Evolutionary conservation across 768 basidiomycete species (phyloP).

Genomic region (Podaxis sp.): DNA sequence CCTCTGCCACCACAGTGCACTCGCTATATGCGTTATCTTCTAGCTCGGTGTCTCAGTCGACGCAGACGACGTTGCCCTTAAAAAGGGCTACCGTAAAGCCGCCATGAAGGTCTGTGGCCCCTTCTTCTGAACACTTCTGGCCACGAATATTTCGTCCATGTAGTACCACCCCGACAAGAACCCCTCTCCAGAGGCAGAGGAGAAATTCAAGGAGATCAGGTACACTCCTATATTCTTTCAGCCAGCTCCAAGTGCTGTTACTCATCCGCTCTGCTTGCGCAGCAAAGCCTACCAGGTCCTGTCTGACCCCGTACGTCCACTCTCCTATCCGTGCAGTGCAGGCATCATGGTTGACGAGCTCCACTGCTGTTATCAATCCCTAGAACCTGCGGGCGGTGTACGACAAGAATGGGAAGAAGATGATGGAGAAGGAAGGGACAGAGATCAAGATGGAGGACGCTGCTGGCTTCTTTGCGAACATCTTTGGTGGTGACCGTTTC

Average conservation of each 20-base stretch:
- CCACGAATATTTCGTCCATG: slow-evolving; percentile 7
- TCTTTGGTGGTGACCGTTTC: slow-evolving; percentile 95
- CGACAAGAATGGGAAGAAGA: slow-evolving; percentile 92
- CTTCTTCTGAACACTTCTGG: neutral
- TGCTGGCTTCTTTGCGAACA: slow-evolving; percentile 90
- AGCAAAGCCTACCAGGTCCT: slow-evolving; percentile 96
- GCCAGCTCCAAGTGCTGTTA: neutral
- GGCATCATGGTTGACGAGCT: neutral
- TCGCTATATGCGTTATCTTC: neutral
- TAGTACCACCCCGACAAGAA: slow-evolving; percentile 98
- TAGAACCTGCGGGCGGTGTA: slow-evolving; percentile 87
- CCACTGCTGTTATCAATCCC: slow-evolving; percentile 14
- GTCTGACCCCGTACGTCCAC: slow-evolving; percentile 67
- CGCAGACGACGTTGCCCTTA: slow-evolving; percentile 77
- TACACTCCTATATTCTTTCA: slow-evolving; percentile 26
- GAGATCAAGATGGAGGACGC: slow-evolving; percentile 82
- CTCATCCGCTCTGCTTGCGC: slow-evolving; percentile 13
- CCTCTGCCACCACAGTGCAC: too few relatives aligned
- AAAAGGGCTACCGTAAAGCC: slow-evolving; percentile 93
- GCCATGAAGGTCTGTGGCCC: slow-evolving; percentile 77
- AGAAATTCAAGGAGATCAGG: slow-evolving; percentile 98
- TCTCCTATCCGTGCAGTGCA: slow-evolving; percentile 6
- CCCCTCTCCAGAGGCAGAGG: slow-evolving; percentile 86
- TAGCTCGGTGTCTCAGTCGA: slow-evolving; percentile 75
- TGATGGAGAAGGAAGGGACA: slow-evolving; percentile 80